Evolutionary conservation across 2,329 filamentous ascomycete species (phyloP).

Genomic region (Raffaelea deltoideospora): DNA sequence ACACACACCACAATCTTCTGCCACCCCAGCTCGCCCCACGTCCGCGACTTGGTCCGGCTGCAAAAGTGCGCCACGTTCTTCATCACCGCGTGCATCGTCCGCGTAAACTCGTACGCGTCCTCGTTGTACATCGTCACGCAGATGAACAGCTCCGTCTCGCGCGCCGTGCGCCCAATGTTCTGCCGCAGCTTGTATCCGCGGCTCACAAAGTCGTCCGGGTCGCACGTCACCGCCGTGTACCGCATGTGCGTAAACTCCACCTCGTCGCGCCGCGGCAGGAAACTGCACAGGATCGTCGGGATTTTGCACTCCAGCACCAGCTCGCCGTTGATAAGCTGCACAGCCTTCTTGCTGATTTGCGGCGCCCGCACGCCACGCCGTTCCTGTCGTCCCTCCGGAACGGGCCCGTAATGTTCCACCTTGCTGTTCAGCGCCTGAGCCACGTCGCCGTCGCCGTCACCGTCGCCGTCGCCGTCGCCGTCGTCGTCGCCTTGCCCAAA

Average conservation of each 20-base stretch:
- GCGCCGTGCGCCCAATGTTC: constrained; percentile 77
- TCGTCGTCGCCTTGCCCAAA: not conserved
- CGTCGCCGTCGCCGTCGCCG: not conserved
- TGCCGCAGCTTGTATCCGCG: constrained; percentile 82
- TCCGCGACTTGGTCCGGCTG: constrained; percentile 76
- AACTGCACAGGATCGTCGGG: constrained; percentile 93
- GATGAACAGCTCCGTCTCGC: constrained; percentile 91
- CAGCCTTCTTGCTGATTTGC: constrained; percentile 85
- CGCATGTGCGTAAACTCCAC: constrained; percentile 94
- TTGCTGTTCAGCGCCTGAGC: constrained; percentile 30
- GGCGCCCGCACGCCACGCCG: constrained; percentile 74
- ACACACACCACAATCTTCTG: constrained; percentile 98
- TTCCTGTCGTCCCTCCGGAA: constrained; percentile 73
- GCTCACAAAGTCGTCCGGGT: constrained; percentile 87
- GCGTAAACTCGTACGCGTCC: constrained; percentile 88
- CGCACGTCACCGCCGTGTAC: constrained; percentile 89
- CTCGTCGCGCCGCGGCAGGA: constrained; percentile 82
- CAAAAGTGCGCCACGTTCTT: constrained; percentile 97
- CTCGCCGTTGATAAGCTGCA: constrained; percentile 92
- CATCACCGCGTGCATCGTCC: constrained; percentile 98
- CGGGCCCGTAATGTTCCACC: constrained; percentile 71
- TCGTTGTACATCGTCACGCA: constrained; percentile 99
- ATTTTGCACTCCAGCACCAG: constrained; percentile 98
- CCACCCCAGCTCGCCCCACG: constrained; percentile 95
- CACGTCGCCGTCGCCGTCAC: not conserved